phyloP scores from a whole-genome alignment of 1,284 basidiomycete genomes.

The Xanthoconium separans region DNA sequence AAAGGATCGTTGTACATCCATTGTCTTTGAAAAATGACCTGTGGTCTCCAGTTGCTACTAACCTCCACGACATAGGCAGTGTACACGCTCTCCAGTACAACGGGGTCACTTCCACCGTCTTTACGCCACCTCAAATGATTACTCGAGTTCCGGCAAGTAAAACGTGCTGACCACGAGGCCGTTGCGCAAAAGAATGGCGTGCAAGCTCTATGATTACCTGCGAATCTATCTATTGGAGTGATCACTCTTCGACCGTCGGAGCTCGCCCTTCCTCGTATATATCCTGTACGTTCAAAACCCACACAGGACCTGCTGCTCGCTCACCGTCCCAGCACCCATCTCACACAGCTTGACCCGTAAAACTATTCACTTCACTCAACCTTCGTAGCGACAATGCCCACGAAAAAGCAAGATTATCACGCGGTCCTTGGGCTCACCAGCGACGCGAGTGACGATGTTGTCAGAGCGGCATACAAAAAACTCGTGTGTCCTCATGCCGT shows the following conservation, averaged over 20 bases:
- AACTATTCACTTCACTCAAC: slow-evolving; percentile 5
- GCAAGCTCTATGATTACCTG: slow-evolving; percentile 26
- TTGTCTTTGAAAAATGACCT: neutral
- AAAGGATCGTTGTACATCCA: neutral
- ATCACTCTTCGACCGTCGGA: slow-evolving; percentile 25
- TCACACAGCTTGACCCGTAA: slow-evolving; percentile 10
- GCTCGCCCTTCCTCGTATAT: slow-evolving; percentile 29
- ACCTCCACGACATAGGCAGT: neutral
- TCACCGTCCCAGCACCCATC: slow-evolving; percentile 3
- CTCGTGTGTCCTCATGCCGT: slow-evolving; percentile 22
- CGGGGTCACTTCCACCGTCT: slow-evolving; percentile 9
- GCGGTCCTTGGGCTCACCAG: slow-evolving; percentile 30
- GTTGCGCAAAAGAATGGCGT: slow-evolving; percentile 17
- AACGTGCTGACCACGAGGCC: slow-evolving; percentile 36
- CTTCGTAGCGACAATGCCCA: slow-evolving; percentile 29
- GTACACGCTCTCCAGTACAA: neutral
- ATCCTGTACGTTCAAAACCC: slow-evolving; percentile 20
- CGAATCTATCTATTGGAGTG: slow-evolving; percentile 22
- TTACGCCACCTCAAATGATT: slow-evolving; percentile 26
- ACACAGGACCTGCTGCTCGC: slow-evolving; percentile 5
- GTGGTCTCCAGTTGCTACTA: neutral
- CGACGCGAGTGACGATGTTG: slow-evolving; percentile 32
- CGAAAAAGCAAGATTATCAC: slow-evolving; percentile 22
- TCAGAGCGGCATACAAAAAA: slow-evolving; percentile 36
- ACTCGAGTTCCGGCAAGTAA: slow-evolving; percentile 27